Evolutionary conservation across 768 basidiomycete genomes (phyloP).

Genomic region (Boletus rufocinnamomeus): DNA sequence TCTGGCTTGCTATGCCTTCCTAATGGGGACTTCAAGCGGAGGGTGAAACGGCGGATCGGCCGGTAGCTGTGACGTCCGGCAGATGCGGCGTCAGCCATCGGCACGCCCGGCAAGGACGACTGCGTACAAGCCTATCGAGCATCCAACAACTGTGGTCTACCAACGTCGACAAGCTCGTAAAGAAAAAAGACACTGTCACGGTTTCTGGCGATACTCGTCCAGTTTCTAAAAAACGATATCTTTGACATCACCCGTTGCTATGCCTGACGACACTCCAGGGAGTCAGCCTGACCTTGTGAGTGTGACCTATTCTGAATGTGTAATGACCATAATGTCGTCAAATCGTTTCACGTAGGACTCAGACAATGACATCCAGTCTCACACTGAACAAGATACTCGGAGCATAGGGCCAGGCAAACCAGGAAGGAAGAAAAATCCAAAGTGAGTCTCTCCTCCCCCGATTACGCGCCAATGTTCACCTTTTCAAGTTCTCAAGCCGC

Average conservation of each 20-base stretch:
- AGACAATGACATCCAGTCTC: constrained; percentile 69
- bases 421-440: constrained; percentile 88
- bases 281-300: constrained; percentile 58
- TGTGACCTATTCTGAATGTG: constrained; percentile 13
- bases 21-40: background rate
- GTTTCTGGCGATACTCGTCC: background rate
- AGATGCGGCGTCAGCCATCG: constrained; percentile 27
- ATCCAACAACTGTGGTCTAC: constrained; percentile 6
- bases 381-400: constrained; percentile 24
- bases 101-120: constrained; percentile 14
- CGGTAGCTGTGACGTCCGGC: constrained; percentile 11
- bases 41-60: constrained; percentile 1
- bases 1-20: background rate
- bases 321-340: constrained; percentile 13
- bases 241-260: constrained; percentile 24
- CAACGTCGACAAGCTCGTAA: background rate
- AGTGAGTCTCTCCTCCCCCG: constrained; percentile 46
- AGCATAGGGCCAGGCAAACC: constrained; percentile 38
- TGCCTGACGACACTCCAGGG: constrained; percentile 55
- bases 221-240: constrained; percentile 36
- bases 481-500: constrained; percentile 78
- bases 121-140: constrained; percentile 5
- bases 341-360: constrained; percentile 50
- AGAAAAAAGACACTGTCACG: background rate
- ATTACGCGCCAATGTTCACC: constrained; percentile 18